Percentiles rank a stretch among this genome's conserved stretches.
phyloP scores from a whole-genome alignment of 1,284 basidiomycete species.

The Cryptococcus maquisensis region DNA sequence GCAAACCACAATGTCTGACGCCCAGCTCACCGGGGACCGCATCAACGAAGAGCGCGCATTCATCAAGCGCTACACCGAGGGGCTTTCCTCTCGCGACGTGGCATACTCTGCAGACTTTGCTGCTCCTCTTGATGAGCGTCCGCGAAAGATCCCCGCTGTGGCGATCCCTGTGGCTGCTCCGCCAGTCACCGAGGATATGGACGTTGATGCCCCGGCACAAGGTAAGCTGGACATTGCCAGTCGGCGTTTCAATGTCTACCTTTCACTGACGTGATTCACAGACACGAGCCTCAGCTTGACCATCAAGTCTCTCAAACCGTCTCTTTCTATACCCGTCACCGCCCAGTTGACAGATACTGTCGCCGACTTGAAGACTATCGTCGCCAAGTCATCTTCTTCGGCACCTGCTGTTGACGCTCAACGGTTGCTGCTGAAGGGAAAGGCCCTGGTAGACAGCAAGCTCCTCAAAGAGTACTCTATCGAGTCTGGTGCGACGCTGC shows the following conservation, averaged over 20 bases:
- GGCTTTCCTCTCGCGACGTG: constrained; percentile 64
- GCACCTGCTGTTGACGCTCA: constrained; percentile 67
- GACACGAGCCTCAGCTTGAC: constrained; percentile 59
- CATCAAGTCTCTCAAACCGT: constrained; percentile 84
- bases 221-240: constrained; percentile 14
- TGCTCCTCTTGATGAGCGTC: constrained; percentile 64
- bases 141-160: constrained; percentile 68
- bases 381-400: constrained; percentile 57
- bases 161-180: constrained; percentile 49
- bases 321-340: constrained; percentile 65
- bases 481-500: constrained; percentile 71
- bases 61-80: constrained; percentile 66
- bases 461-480: constrained; percentile 82
- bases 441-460: constrained; percentile 78
- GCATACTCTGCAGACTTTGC: constrained; percentile 70
- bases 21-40: constrained; percentile 52
- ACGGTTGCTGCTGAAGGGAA: constrained; percentile 83
- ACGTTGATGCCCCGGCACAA: constrained; percentile 27
- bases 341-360: constrained; percentile 73
- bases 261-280: background rate
- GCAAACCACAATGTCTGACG: constrained; percentile 19
- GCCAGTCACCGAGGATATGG: constrained; percentile 28
- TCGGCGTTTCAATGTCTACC: background rate
- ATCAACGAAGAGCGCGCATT: constrained; percentile 61
- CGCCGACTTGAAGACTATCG: constrained; percentile 68